A percentile compares a stretch with the other conserved stretches of the same genome.
phyloP scores from a whole-genome alignment of 225 moss, liverwort and hornwort species.

The Marchantia polymorpha region DNA sequence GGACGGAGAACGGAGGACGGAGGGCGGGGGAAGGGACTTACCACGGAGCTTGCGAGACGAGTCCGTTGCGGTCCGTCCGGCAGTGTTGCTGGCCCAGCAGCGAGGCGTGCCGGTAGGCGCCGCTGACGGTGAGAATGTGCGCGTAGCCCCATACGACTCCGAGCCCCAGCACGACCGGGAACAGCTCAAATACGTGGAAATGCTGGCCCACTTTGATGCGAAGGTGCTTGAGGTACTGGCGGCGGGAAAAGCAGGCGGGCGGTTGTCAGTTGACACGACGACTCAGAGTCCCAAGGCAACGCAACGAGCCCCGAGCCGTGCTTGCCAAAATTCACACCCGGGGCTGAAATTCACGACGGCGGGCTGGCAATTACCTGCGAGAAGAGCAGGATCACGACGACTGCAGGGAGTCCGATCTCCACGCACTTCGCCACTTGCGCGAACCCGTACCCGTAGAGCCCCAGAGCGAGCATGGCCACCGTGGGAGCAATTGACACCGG shows the following conservation, averaged over 20 bases:
- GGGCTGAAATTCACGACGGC: not conserved
- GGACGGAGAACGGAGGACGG: slow-evolving; percentile 3
- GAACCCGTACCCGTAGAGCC: slow-evolving; percentile 65
- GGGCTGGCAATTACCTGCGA: slow-evolving; percentile 37
- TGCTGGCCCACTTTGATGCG: slow-evolving; percentile 28
- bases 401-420: slow-evolving; percentile 71
- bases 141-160: slow-evolving; percentile 81
- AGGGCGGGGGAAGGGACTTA: slow-evolving; percentile 16
- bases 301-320: too few relatives aligned
- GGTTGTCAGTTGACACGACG: not conserved
- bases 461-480: slow-evolving; percentile 60
- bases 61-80: slow-evolving; percentile 77
- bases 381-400: slow-evolving; percentile 62
- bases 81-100: slow-evolving; percentile 69
- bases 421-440: slow-evolving; percentile 81
- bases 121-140: slow-evolving; percentile 87
- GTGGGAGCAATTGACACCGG: slow-evolving; percentile 78
- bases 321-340: too few relatives aligned
- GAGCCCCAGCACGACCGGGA: slow-evolving; percentile 64
- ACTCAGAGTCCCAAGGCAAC: too few relatives aligned
- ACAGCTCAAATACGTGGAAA: slow-evolving; percentile 70
- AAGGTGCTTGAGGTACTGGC: slow-evolving; percentile 55
- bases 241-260: not conserved
- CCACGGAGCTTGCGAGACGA: slow-evolving; percentile 78
- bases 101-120: slow-evolving; percentile 78